A percentile compares a stretch with the other conserved stretches of the same genome.
These are phyloP conservation scores for Arabidopsis suecica DNA, from an alignment of 345 rosid species.

Conservation along the genomic window DNA sequence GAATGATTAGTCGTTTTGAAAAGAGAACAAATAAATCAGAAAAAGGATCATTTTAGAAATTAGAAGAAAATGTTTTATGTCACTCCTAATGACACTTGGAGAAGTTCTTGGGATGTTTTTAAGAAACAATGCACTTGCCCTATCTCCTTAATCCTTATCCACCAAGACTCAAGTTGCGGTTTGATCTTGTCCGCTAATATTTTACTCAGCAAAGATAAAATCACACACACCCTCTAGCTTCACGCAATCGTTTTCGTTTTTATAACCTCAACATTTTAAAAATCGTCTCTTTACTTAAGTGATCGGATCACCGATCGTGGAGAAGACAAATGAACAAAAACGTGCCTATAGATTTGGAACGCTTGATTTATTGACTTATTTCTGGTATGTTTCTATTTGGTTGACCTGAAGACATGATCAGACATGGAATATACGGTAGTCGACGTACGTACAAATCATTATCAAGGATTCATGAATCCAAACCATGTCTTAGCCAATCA, in stretches of 20 bases:
- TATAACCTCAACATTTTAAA: slow-evolving; percentile 13
- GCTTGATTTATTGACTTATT: slow-evolving; percentile 2
- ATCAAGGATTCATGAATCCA: slow-evolving; percentile 32
- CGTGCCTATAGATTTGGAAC: slow-evolving; percentile 29
- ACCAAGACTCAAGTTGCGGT: slow-evolving; percentile 39
- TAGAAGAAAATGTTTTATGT: slow-evolving; percentile 18
- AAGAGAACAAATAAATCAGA: slow-evolving; percentile 4
- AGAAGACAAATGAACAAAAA: slow-evolving; percentile 26
- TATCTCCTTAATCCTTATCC: slow-evolving; percentile 40
- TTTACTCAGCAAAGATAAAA: background rate
- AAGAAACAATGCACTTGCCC: slow-evolving; percentile 28
- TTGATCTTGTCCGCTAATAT: slow-evolving; percentile 34
- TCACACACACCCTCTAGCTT: slow-evolving; percentile 18
- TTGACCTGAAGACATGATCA: slow-evolving; percentile 32
- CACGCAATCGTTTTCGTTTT: slow-evolving; percentile 35
- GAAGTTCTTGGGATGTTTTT: slow-evolving; percentile 28
- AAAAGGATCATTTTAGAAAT: background rate
- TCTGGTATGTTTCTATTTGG: background rate
- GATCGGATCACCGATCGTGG: slow-evolving; percentile 33
- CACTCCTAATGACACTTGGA: slow-evolving; percentile 40
- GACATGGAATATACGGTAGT: slow-evolving; percentile 39
- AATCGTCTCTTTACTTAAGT: background rate
- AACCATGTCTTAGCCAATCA: slow-evolving; percentile 40
- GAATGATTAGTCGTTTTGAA: background rate
- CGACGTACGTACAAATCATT: slow-evolving; percentile 36